Evolutionary conservation across 1,284 basidiomycete species (phyloP).

Genomic region (Fomes fomentarius): DNA sequence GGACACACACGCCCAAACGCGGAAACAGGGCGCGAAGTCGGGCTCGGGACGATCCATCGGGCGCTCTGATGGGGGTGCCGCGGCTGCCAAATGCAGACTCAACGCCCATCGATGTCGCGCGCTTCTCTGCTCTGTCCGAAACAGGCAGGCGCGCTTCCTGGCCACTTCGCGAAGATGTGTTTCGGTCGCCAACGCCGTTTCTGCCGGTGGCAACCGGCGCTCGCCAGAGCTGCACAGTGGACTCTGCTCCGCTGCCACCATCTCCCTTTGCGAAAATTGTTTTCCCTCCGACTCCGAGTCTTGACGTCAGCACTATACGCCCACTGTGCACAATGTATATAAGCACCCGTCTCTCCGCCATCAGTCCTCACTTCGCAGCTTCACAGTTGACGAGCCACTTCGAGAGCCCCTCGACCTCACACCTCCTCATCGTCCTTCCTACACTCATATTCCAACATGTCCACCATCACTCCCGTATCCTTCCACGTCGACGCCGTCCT

Average conservation of each 20-base stretch:
- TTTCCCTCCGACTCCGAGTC: constrained; percentile 1
- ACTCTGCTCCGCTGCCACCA: constrained; percentile 9
- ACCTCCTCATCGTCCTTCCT: not conserved
- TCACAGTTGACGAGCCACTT: constrained; percentile 1
- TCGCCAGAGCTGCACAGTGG: constrained; percentile 4
- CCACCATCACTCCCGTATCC: constrained; percentile 22
- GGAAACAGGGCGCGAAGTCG: constrained; percentile 21
- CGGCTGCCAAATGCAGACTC: constrained; percentile 19
- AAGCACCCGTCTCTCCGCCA: constrained; percentile 1
- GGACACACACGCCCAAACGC: constrained; percentile 7
- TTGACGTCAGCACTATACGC: constrained; percentile 18
- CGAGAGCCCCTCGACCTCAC: constrained; percentile 1
- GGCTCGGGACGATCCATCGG: constrained; percentile 18
- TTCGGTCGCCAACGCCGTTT: constrained; percentile 8
- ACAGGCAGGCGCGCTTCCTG: constrained; percentile 8
- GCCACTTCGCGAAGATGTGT: constrained; percentile 10
- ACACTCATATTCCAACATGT: constrained; percentile 3
- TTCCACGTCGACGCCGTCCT: constrained; percentile 67
- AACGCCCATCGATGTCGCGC: constrained; percentile 24
- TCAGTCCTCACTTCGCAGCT: constrained; percentile 14
- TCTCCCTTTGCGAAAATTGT: constrained; percentile 10
- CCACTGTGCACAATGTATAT: constrained; percentile 7
- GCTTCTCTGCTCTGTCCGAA: constrained; percentile 6
- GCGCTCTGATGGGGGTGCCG: constrained; percentile 4
- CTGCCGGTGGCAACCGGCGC: constrained; percentile 16